phyloP scores from a whole-genome alignment of 805 yeast genomes.

The Ascoidea asiatica region DNA sequence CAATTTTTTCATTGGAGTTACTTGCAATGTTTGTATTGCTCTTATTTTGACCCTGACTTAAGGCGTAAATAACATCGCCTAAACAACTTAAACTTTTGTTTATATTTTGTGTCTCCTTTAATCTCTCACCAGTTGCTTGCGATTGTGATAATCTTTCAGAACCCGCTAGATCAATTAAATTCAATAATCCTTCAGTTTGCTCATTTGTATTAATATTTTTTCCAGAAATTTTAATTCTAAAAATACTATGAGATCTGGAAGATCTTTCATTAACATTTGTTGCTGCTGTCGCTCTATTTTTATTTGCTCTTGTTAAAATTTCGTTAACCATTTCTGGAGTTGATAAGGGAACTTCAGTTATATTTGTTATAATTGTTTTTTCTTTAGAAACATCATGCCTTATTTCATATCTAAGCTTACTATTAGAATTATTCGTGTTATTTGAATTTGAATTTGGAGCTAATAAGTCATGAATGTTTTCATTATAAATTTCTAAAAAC shows the following conservation, averaged over 20 bases:
- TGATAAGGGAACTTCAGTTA: slow-evolving; percentile 33
- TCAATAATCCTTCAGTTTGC: slow-evolving; percentile 43
- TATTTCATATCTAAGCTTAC: slow-evolving; percentile 42
- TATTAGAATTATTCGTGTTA: slow-evolving; percentile 11
- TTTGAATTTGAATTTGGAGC: slow-evolving; percentile 8
- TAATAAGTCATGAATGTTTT: slow-evolving; percentile 59
- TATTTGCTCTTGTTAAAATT: slow-evolving; percentile 40
- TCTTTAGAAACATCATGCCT: slow-evolving; percentile 45
- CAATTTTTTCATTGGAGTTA: slow-evolving; percentile 21
- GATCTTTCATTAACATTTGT: slow-evolving; percentile 75
- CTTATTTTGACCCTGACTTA: too few relatives aligned
- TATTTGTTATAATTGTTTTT: slow-evolving; percentile 49
- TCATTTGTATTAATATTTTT: slow-evolving; percentile 34
- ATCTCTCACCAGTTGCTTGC: slow-evolving; percentile 65
- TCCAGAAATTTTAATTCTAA: slow-evolving; percentile 50
- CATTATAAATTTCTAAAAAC: slow-evolving; percentile 85
- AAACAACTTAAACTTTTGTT: slow-evolving; percentile 78
- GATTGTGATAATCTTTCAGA: slow-evolving; percentile 74
- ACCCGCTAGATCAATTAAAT: slow-evolving; percentile 87
- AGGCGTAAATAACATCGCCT: slow-evolving; percentile 78
- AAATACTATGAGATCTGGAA: slow-evolving; percentile 84
- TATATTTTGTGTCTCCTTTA: slow-evolving; percentile 79
- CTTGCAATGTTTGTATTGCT: too few relatives aligned
- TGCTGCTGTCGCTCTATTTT: slow-evolving; percentile 63
- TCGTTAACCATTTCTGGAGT: slow-evolving; percentile 33